A percentile compares a stretch with the other conserved stretches of the same genome.
Conservation (phyloP, 1,284 basidiomycete genomes). For the Trichosporon sp. region DNA sequence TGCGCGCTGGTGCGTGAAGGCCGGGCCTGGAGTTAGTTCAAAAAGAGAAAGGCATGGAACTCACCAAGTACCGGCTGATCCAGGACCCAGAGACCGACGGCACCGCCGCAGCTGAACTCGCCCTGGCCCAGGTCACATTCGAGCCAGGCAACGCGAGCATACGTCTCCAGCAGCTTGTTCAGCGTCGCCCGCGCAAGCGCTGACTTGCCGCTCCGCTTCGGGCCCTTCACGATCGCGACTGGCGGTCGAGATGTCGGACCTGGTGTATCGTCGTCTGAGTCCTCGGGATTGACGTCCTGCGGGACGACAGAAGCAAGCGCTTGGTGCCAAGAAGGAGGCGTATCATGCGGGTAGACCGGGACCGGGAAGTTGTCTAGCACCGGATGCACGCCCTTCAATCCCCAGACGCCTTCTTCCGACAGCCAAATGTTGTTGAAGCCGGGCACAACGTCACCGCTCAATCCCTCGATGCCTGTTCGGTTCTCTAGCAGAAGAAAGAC, state of each 20-base stretch:
- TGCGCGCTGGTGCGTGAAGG: conserved; percentile 71
- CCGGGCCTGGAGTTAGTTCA: no score
- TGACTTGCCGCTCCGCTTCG: conserved; percentile 84
- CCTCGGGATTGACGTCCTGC: neutral
- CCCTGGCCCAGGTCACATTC: conserved; percentile 92
- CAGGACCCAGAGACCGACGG: conserved; percentile 73
- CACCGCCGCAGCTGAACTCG: conserved; percentile 83
- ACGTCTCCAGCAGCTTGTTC: conserved; percentile 63
- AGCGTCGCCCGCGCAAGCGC: conserved; percentile 69
- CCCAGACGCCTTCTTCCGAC: conserved; percentile 39
- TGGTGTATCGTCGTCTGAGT: conserved; percentile 22
- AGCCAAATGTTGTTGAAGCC: conserved; percentile 45
- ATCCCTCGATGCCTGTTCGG: conserved; percentile 34
- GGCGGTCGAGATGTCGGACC: conserved; percentile 26
- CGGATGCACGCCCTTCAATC: conserved; percentile 55
- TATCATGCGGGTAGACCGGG: conserved; percentile 50
- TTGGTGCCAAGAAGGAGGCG: conserved; percentile 58
- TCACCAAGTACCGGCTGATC: conserved; percentile 62
- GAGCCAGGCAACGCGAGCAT: conserved; percentile 72
- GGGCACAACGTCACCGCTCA: conserved; percentile 39
- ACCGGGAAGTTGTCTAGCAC: conserved; percentile 47
- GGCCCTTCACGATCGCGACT: conserved; percentile 65
- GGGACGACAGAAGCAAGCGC: conserved; percentile 46
- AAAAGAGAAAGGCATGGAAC: no score
- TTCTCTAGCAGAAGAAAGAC: conserved; percentile 41